Base-by-base conservation (phyloP, 441 rosid genomes). In the Cnidoscolus chayamansa region DNA sequence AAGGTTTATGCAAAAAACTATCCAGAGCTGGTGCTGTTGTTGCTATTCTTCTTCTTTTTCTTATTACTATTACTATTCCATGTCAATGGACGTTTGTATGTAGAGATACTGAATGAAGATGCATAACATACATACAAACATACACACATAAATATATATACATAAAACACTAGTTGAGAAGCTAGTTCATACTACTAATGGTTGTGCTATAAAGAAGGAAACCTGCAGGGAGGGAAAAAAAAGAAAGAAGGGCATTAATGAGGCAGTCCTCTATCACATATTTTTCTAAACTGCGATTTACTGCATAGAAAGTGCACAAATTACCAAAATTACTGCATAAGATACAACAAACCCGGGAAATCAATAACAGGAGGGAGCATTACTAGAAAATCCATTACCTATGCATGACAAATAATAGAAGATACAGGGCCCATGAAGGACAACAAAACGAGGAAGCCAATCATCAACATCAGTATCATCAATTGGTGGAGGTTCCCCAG, bases 401-500 rank as follows among this genome's bases (percentile, higher is more conserved):
- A 97, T 88, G 75, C 92, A 89, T 50, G 75, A 56, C 68, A 92
- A 74, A 78, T 86, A 92, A 87, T 92, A 88, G 89, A 90, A 94
- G 55, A 94, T 82, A 78, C 98, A 90, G 10, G 84, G 58, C 58
- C 98, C 98, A 7, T 94, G 97, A 82, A 94, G 97, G 60, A 94
- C 98, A 67, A 90, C 85, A 40, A 94, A 94, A 40, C 45, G 45
- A 40, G 45, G 45, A 40, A 40, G 45, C 98, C 98, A 90, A 75
- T 94, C 45, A 40, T 40, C 45, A 40, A 94, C 95, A 19, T 94
- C 98, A 13, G 83, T 71, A 83, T 94, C 98, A 67, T 94, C 98
- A 73, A 92, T 20, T 7, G 95, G 97, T 20, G 94, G 90, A 74
- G 91, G 95, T 79, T 94, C 98, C 76, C 97, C 98, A 0, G 97